These are phyloP conservation scores for Microcera coccophila DNA, from an alignment of 2,329 filamentous ascomycete species.

Conservation along the genomic window DNA sequence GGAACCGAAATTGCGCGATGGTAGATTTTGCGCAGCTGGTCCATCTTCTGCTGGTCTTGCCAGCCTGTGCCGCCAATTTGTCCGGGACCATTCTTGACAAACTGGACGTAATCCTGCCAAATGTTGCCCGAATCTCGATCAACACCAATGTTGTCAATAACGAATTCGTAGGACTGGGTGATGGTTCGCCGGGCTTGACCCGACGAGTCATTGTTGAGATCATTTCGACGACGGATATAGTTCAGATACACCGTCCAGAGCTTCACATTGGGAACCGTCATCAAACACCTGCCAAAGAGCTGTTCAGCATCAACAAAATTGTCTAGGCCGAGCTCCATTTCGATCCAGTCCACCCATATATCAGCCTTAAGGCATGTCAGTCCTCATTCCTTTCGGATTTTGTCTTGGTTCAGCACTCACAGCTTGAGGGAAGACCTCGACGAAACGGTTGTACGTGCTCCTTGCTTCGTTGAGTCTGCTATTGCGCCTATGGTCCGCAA, in stretches of 20 bases:
- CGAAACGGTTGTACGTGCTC: slow-evolving; percentile 77
- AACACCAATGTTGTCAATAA: slow-evolving; percentile 82
- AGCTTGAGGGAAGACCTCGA: slow-evolving; percentile 82
- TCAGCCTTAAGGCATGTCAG: slow-evolving; percentile 64
- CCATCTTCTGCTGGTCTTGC: slow-evolving; percentile 99
- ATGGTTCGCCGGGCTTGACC: slow-evolving; percentile 76
- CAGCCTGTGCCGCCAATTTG: slow-evolving; percentile 79
- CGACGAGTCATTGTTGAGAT: slow-evolving; percentile 70
- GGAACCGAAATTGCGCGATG: slow-evolving; percentile 86
- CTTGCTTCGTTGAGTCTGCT: slow-evolving; percentile 79
- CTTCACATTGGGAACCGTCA: slow-evolving; percentile 74
- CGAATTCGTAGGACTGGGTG: slow-evolving; percentile 85
- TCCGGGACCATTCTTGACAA: slow-evolving; percentile 84
- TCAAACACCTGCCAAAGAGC: slow-evolving; percentile 76
- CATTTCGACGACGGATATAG: slow-evolving; percentile 88
- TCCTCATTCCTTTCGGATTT: slow-evolving; percentile 1
- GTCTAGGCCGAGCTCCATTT: slow-evolving; percentile 84
- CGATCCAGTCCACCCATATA: slow-evolving; percentile 83
- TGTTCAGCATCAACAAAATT: slow-evolving; percentile 76
- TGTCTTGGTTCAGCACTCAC: slow-evolving; percentile 58
- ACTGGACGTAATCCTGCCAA: slow-evolving; percentile 93
- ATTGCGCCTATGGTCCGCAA: slow-evolving; percentile 77
- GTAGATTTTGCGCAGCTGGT: slow-evolving; percentile 85
- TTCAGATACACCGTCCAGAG: slow-evolving; percentile 94
- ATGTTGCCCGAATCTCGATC: slow-evolving; percentile 86